phyloP scores from a whole-genome alignment of 1,284 basidiomycete genomes.

The Ustilago tritici region DNA sequence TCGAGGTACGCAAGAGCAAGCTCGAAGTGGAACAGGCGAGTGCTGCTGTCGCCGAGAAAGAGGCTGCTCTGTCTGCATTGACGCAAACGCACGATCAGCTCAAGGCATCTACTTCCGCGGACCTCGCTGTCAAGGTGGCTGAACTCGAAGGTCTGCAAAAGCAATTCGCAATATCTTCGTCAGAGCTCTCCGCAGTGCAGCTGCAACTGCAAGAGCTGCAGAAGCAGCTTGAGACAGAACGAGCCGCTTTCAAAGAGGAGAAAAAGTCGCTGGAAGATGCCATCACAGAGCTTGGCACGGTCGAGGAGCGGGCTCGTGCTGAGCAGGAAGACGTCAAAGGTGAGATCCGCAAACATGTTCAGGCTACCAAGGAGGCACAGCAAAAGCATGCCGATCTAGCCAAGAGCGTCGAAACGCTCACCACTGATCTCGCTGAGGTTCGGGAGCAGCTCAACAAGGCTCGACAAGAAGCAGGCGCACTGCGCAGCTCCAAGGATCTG shows the following conservation, averaged over 20 bases:
- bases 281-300: slow-evolving; percentile 59
- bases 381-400: slow-evolving; percentile 80
- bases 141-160: slow-evolving; percentile 78
- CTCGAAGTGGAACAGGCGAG: slow-evolving; percentile 83
- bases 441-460: slow-evolving; percentile 53
- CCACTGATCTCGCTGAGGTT: slow-evolving; percentile 79
- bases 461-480: slow-evolving; percentile 40
- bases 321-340: slow-evolving; percentile 75
- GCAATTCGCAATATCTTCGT: slow-evolving; percentile 74
- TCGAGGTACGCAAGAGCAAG: slow-evolving; percentile 73
- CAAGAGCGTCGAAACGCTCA: slow-evolving; percentile 74
- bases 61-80: slow-evolving; percentile 76
- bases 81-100: slow-evolving; percentile 80
- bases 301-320: slow-evolving; percentile 57
- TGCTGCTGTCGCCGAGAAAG: slow-evolving; percentile 77
- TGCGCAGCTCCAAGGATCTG: slow-evolving; percentile 73
- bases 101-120: slow-evolving; percentile 48
- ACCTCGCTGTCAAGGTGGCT: slow-evolving; percentile 75
- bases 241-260: slow-evolving; percentile 78
- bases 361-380: slow-evolving; percentile 82
- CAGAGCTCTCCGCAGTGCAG: slow-evolving; percentile 75
- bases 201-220: slow-evolving; percentile 75
- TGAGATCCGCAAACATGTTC: slow-evolving; percentile 73
- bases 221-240: slow-evolving; percentile 76
- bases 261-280: slow-evolving; percentile 67